Base-by-base conservation (phyloP, 1,139 yeast genomes). In the Yamadazyma blattariae region DNA sequence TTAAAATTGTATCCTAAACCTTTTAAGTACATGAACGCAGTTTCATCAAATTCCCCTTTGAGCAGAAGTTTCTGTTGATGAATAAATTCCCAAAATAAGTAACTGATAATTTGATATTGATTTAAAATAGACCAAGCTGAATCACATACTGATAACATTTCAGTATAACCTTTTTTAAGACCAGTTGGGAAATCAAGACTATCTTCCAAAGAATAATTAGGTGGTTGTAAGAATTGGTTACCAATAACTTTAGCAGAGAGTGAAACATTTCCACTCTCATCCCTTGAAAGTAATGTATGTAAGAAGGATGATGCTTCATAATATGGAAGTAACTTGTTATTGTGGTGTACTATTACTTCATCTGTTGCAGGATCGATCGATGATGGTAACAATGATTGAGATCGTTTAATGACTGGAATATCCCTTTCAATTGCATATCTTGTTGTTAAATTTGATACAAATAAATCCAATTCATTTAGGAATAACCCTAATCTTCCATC, bases 261-360 rank as follows among this genome's bases (percentile, higher is more conserved):
- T 0, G 74, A 65, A 1, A 68, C 61, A 39, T 49, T 50, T 2
- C 74, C 73, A 7, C 51, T 26, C 1, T 51, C 41, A 44, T 68
- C 72, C 37, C 69, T 48, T 0, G 71, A 59, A 20, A 66, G 36
- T 4, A 68, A 47, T 0, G 71, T 58, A 35, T 68, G 73, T 34
- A 48, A 52, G 40, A 56, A 70, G 1, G 64, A 50, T 13, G 41
- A 49, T 10, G 71, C 66, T 30, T 58, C 56, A 36, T 48, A 69
- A 16, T 58, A 49, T 1, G 74, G 74, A 4, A 68, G 45, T 27
- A 70, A 48, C 16, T 53, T 15, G 42, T 69, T 69, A 31, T 67
- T 52, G 44, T 70, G 74, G 2, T 56, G 45, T 7, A 70, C 54
- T n/a, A 57, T 39, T 2, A 60, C 69, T 21, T 51, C 54, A 38